phyloP scores from a whole-genome alignment of 2,329 filamentous ascomycete species.

The Colletotrichum musicola region DNA sequence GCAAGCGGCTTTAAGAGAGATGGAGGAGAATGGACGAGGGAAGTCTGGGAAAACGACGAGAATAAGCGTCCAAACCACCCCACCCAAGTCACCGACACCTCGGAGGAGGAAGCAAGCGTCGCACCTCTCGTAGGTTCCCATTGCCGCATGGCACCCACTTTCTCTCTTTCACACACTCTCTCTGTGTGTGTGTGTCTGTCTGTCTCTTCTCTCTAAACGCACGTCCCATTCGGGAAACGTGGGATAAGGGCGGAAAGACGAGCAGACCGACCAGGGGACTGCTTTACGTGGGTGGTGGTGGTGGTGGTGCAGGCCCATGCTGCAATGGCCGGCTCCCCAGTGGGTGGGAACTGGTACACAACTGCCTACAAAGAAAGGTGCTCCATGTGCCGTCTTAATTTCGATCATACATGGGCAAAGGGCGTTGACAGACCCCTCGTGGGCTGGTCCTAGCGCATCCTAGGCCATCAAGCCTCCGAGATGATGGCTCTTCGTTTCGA shows the following conservation, averaged over 20 bases:
- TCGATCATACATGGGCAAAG: constrained; percentile 21
- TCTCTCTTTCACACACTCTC: background rate
- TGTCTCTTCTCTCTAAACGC: background rate
- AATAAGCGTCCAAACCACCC: constrained; percentile 21
- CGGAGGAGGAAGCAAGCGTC: constrained; percentile 16
- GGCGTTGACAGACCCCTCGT: constrained; percentile 26
- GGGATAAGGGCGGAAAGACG: constrained; percentile 23
- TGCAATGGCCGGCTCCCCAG: constrained; percentile 16
- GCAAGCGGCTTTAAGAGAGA: background rate
- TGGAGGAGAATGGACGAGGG: background rate
- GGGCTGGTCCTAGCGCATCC: constrained; percentile 24
- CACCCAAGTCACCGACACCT: constrained; percentile 15
- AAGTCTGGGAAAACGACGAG: background rate
- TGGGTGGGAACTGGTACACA: constrained; percentile 3
- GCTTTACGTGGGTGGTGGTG: constrained; percentile 22
- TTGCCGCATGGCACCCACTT: constrained; percentile 29
- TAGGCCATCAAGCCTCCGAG: constrained; percentile 28
- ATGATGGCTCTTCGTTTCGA: constrained; percentile 20
- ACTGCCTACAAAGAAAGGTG: constrained; percentile 12
- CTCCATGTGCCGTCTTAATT: constrained; percentile 19
- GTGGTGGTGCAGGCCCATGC: constrained; percentile 17
- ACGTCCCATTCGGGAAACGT: constrained; percentile 26
- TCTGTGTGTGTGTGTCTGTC: too few relatives aligned
- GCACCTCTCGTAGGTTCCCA: constrained; percentile 32
- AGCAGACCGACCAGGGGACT: constrained; percentile 22